These are phyloP conservation scores for Pseudogymnoascus sp. DNA, from an alignment of 2,329 filamentous ascomycete species.

Conservation along the genomic window DNA sequence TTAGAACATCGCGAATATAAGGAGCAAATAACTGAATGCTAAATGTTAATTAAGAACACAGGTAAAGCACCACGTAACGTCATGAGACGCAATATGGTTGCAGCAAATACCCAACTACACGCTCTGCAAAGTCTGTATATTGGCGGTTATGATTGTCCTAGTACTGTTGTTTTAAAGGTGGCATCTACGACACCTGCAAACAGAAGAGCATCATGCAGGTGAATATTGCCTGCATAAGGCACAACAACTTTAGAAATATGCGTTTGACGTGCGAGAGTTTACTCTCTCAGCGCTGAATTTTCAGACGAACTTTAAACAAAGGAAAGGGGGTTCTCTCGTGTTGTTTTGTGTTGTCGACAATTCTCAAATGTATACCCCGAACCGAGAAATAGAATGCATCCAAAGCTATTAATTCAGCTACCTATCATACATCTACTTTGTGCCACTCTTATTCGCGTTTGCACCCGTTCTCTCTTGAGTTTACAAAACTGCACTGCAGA, in stretches of 20 bases:
- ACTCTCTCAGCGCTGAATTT: neutral
- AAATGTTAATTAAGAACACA: neutral
- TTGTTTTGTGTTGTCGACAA: neutral
- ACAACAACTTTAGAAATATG: neutral
- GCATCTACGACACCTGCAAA: neutral
- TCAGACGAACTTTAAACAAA: neutral
- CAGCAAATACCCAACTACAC: neutral
- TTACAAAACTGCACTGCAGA: neutral
- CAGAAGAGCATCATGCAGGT: slow-evolving; percentile 4
- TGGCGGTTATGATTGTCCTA: neutral
- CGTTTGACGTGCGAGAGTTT: neutral
- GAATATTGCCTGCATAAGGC: neutral
- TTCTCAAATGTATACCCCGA: neutral
- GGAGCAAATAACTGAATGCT: neutral
- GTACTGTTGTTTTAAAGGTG: neutral
- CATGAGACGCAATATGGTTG: neutral
- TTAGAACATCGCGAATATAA: slow-evolving; percentile 1
- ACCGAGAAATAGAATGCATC: neutral
- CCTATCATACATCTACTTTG: neutral
- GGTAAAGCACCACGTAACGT: neutral
- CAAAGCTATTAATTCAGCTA: neutral
- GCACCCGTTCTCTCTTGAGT: too few relatives aligned
- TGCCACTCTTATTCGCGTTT: neutral
- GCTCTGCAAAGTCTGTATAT: neutral
- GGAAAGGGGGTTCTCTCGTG: neutral